Percentiles rank a stretch among this genome's conserved stretches.
Evolutionary conservation across 2,329 filamentous ascomycete genomes (phyloP).

Genomic region (Ophiostoma sp.): DNA sequence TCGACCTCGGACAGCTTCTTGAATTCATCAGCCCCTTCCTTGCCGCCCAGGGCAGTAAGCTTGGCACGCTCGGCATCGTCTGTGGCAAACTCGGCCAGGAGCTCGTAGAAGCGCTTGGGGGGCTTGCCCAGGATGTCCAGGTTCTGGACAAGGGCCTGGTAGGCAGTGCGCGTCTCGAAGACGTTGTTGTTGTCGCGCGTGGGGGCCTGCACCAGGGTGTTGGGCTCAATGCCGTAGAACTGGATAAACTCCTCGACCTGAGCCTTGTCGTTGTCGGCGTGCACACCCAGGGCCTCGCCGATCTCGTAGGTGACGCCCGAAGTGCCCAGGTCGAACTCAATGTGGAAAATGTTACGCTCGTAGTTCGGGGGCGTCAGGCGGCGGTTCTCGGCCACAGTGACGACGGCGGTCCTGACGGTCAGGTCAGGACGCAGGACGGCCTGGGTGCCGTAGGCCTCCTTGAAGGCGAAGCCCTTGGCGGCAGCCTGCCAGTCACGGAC

Average conservation of each 20-base stretch:
- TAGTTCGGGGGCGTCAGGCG: slow-evolving; percentile 82
- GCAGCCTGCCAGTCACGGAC: slow-evolving; percentile 76
- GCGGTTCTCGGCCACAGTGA: slow-evolving; percentile 92
- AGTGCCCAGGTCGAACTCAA: slow-evolving; percentile 90
- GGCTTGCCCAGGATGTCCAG: slow-evolving; percentile 95
- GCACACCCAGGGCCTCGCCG: slow-evolving; percentile 92
- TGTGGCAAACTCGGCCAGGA: slow-evolving; percentile 76
- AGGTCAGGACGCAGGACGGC: slow-evolving; percentile 76
- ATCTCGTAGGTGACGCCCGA: slow-evolving; percentile 95
- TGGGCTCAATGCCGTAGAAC: slow-evolving; percentile 76
- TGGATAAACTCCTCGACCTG: slow-evolving; percentile 81
- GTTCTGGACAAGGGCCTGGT: slow-evolving; percentile 86
- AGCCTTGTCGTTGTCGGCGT: slow-evolving; percentile 82
- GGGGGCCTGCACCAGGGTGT: slow-evolving; percentile 86
- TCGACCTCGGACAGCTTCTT: slow-evolving; percentile 89
- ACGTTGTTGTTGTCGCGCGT: slow-evolving; percentile 69
- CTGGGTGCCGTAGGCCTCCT: slow-evolving; percentile 81
- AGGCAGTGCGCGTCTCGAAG: slow-evolving; percentile 84
- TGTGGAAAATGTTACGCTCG: slow-evolving; percentile 99
- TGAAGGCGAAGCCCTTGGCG: slow-evolving; percentile 85
- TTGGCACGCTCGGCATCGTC: slow-evolving; percentile 78
- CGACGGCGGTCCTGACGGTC: slow-evolving; percentile 75
- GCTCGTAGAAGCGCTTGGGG: slow-evolving; percentile 96
- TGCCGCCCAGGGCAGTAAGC: slow-evolving; percentile 68
- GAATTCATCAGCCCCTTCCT: slow-evolving; percentile 81